Evolutionary conservation across 345 rosid genomes (phyloP).

Genomic region (Theobroma cacao): DNA sequence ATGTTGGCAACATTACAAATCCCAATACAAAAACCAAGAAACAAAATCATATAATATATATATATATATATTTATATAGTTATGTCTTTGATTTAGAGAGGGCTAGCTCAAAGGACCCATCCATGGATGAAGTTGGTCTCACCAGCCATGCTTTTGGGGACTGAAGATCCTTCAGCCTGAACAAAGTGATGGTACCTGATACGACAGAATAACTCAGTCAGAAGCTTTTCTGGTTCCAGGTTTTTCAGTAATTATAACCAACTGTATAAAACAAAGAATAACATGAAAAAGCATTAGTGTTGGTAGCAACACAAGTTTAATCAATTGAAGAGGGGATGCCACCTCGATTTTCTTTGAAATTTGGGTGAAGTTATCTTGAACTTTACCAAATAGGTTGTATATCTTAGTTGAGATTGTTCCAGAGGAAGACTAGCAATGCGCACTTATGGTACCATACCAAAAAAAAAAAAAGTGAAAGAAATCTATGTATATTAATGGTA

Average conservation of each 20-base stretch:
- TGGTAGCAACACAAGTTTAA: background rate
- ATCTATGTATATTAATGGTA: slow-evolving; percentile 11
- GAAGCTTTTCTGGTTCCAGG: background rate
- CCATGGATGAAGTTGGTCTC: slow-evolving; percentile 82
- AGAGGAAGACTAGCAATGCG: background rate
- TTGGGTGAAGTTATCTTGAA: background rate
- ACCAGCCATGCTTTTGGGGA: slow-evolving; percentile 39
- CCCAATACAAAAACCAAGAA: background rate
- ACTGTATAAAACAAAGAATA: background rate
- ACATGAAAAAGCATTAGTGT: background rate
- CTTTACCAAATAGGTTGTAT: background rate
- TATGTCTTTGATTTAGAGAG: background rate
- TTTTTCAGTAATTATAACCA: background rate
- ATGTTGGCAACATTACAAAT: background rate
- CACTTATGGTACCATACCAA: background rate
- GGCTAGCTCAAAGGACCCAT: slow-evolving; percentile 57
- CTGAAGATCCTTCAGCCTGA: slow-evolving; percentile 66
- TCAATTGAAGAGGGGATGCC: background rate
- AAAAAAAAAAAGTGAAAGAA: background rate
- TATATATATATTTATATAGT: background rate
- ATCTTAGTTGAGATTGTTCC: background rate
- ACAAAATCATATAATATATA: background rate
- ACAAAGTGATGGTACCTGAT: slow-evolving; percentile 62
- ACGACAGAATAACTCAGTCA: background rate
- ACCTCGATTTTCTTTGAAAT: background rate